Conservation (phyloP, 495 filamentous ascomycete species). For the Xylaria longipes region DNA sequence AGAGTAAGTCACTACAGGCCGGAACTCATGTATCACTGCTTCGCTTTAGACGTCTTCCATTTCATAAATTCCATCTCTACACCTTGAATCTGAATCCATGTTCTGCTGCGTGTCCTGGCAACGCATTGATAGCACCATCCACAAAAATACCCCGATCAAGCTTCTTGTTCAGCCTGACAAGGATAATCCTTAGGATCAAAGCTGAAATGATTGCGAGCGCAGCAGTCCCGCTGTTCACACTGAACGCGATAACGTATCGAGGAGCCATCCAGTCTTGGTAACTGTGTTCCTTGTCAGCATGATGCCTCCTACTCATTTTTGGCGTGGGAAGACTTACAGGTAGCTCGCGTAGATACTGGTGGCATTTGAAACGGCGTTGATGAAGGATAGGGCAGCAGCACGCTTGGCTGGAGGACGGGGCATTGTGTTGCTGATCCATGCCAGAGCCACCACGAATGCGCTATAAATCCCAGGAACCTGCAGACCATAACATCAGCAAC, state of each 20-base stretch:
- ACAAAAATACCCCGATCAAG: conserved; percentile 63
- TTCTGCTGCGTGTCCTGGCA: conserved; percentile 60
- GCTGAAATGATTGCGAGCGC: conserved; percentile 71
- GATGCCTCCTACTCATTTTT: neutral
- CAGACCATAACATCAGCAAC: neutral
- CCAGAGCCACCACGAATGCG: conserved; percentile 76
- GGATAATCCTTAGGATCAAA: conserved; percentile 66
- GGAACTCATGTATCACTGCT: neutral
- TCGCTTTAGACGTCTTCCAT: neutral
- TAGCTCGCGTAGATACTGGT: conserved; percentile 79
- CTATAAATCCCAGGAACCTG: conserved; percentile 61
- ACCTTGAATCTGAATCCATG: conserved; percentile 71
- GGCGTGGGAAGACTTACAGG: conserved; percentile 59
- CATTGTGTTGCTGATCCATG: conserved; percentile 81
- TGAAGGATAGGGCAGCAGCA: conserved; percentile 78
- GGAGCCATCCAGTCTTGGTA: conserved; percentile 51
- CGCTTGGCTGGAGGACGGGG: conserved; percentile 86
- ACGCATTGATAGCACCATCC: conserved; percentile 55
- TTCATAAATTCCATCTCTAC: conserved; percentile 29
- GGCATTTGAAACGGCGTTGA: conserved; percentile 81
- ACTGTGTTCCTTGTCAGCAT: conserved; percentile 16
- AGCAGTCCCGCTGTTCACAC: conserved; percentile 73
- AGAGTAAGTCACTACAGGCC: neutral
- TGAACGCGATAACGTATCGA: conserved; percentile 70
- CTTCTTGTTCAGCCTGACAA: conserved; percentile 74